Evolutionary conservation across 2,329 filamentous ascomycete species (phyloP), one percentile per base, ranked within the genome.

Genomic region (Nothophaeocryptopus gaeumannii): DNA sequence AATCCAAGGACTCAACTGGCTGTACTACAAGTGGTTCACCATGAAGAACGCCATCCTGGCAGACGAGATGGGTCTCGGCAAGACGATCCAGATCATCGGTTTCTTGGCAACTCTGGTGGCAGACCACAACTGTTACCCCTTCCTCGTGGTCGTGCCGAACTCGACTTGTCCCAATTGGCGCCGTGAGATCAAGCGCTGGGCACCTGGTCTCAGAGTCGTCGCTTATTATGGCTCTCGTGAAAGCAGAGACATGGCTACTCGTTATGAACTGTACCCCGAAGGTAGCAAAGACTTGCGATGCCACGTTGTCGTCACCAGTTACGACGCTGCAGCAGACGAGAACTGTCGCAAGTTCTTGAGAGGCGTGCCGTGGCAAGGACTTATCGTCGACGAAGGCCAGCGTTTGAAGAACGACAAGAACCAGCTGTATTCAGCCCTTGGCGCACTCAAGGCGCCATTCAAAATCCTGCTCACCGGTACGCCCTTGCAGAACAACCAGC

Each of bases 151-250:
- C 2, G 92, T 95, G 0, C 93, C 93, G 0, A 97, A 97, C 65
- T 85, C 92, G 0, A 99, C 93, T 0, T 95, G 90, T 67, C 83
- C 90, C n/a, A 99, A 99, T 67, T 99, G 93, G 92, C 86, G 92
- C 5, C 84, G 92, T 41, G 93, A 99, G 67, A 89, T 97, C 68
- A 95, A 95, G 72, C 85, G 88, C 59, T 99, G 92, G 92, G 85
- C 87, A 0, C 92, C 92, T 1, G 82, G 81, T 5, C 73, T 97
- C 32, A 83, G 90, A 36, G 90, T 95, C 5, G 90, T 96, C n/a
- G 86, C 90, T 0, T 97, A 93, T 66, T 95, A 95, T 66, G 93
- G 93, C 39, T 86, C 86, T 12, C 79, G 78, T 43, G 78, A 80
- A 41, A 78, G 90, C 12, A 86, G 93, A 58, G 82, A 88, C 33